Evolutionary conservation across 2,329 filamentous ascomycete genomes (phyloP), one percentile per base, ranked within the genome.

Genomic region (Aspergillus caelatus): DNA sequence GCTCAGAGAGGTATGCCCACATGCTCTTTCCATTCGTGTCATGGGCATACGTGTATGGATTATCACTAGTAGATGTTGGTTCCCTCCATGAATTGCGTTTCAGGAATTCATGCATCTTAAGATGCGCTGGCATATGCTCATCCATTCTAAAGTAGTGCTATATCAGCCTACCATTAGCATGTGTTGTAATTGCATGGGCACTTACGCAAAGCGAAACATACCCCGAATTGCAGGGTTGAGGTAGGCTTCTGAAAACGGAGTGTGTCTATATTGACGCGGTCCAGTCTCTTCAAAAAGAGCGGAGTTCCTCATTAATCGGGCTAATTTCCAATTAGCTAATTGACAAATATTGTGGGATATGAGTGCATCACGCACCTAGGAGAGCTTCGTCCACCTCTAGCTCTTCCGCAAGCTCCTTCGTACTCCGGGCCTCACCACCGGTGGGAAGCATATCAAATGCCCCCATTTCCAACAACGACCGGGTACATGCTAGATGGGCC

Each of bases 141-240:
- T 46, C 43, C 43, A 46, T 46, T 26, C 43, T 46, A 46, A 12
- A 1, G 34, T 36, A 10, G 3, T 23, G n/a, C 19, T 12, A 46
- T 46, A 4, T 46, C 43, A 23, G 19, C 1, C 0, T 12, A 46
- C 4, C 3, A 21, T 12, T 0, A 46, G 3, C 19, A 1, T 5
- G 1, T 5, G 3, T 26, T 1, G 10, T 12, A 23, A 10, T 6
- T 6, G 7, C 6, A 12, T 21, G 19, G 9, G 2, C 2, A 12
- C 43, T 46, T 46, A 46, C 43, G 43, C 43, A 14, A 46, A 46
- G 4, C 21, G 9, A 26, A 46, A 46, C 43, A 46, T 46, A 6
- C 21, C 43, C 19, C 4, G 43, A 12, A 46, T n/a, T 12, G 23
- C 43, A 12, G 21, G n/a, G 12, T 10, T 11, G 2, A 46, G 43